Evolutionary conservation across 768 basidiomycete species (phyloP).

Genomic region (Phaeolepiota aurea): DNA sequence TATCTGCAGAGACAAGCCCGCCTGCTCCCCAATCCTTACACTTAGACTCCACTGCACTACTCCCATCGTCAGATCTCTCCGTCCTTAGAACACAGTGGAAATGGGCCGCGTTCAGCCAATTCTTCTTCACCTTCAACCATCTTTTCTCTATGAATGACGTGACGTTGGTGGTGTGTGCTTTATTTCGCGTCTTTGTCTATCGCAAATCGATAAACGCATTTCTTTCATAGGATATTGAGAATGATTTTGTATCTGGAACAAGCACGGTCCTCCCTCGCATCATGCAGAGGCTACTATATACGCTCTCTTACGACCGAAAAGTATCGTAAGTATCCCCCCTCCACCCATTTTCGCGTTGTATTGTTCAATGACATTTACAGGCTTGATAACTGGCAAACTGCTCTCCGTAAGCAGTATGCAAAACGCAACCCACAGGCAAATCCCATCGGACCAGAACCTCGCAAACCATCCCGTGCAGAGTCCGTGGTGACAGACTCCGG

Average conservation of each 20-base stretch:
- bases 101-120: slow-evolving; percentile 90
- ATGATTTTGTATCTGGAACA: slow-evolving; percentile 58
- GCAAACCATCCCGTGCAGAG: slow-evolving; percentile 16
- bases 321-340: slow-evolving; percentile 46
- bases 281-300: slow-evolving; percentile 66
- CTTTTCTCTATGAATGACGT: slow-evolving; percentile 69
- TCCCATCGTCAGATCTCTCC: slow-evolving; percentile 28
- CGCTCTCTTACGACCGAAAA: slow-evolving; percentile 75
- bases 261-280: slow-evolving; percentile 58
- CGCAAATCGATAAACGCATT: slow-evolving; percentile 6
- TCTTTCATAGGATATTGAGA: slow-evolving; percentile 60
- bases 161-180: slow-evolving; percentile 45
- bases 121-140: slow-evolving; percentile 77
- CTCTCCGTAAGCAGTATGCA: slow-evolving; percentile 68
- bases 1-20: slow-evolving; percentile 20
- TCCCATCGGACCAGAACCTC: slow-evolving; percentile 60
- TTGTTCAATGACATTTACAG: slow-evolving; percentile 27
- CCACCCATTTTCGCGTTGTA: slow-evolving; percentile 1
- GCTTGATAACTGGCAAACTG: slow-evolving; percentile 70
- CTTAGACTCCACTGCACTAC: slow-evolving; percentile 13
- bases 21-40: slow-evolving; percentile 16
- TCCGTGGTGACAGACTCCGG: slow-evolving; percentile 13
- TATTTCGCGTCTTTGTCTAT: slow-evolving; percentile 5
- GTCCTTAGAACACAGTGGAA: slow-evolving; percentile 77
- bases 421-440: slow-evolving; percentile 65